A percentile compares a stretch with the other conserved stretches of the same genome.
These are phyloP conservation scores for Fusarium albidum DNA, from an alignment of 2,329 filamentous ascomycete genomes.

Conservation along the genomic window DNA sequence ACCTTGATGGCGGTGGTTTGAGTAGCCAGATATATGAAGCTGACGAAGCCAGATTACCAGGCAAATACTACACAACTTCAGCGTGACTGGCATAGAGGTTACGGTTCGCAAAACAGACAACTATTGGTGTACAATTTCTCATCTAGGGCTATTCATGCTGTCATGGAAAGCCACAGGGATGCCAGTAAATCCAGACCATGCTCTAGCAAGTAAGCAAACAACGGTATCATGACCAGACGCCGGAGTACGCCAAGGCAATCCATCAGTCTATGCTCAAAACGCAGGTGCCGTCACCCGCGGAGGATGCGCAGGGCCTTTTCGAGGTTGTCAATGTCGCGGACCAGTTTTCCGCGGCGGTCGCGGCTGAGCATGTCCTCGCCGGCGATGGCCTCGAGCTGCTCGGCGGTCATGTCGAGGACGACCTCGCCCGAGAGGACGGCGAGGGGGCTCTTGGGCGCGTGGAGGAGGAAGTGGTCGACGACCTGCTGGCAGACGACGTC, in stretches of 20 bases:
- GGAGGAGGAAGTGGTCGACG: slow-evolving; percentile 61
- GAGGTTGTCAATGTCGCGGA: slow-evolving; percentile 55
- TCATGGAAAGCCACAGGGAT: no score
- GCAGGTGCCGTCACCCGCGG: slow-evolving; percentile 8
- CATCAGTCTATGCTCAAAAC: no score
- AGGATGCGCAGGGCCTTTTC: slow-evolving; percentile 45
- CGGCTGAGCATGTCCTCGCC: slow-evolving; percentile 60
- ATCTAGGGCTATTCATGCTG: background rate
- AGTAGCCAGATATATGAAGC: no score
- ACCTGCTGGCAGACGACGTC: slow-evolving; percentile 69
- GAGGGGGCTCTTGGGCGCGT: slow-evolving; percentile 58
- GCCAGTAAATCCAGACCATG: background rate
- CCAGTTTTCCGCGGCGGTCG: slow-evolving; percentile 52
- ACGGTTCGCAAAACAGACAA: no score
- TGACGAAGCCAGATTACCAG: no score
- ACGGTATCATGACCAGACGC: background rate
- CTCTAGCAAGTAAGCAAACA: background rate
- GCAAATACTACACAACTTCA: no score
- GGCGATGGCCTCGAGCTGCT: slow-evolving; percentile 63
- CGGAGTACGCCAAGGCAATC: background rate
- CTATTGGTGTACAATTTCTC: background rate
- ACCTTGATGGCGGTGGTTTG: background rate
- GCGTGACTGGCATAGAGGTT: no score
- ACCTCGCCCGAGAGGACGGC: slow-evolving; percentile 60
- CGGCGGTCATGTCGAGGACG: slow-evolving; percentile 55